phyloP scores from a whole-genome alignment of 2,329 filamentous ascomycete genomes.

The Rhytidhysteron rufulum region DNA sequence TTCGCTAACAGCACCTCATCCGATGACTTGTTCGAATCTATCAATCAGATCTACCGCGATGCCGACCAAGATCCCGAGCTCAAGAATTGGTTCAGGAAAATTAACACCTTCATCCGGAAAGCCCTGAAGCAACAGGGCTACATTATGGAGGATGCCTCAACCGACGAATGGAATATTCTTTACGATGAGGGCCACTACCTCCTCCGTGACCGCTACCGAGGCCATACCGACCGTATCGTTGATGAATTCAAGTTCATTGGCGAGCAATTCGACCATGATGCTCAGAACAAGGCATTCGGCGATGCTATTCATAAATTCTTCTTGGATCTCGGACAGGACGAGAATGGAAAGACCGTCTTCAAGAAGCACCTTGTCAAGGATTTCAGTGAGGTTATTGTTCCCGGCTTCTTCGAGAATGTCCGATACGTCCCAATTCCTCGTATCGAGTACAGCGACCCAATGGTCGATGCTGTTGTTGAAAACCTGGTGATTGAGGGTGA shows the following conservation, averaged over 20 bases:
- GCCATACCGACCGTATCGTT: slow-evolving; percentile 78
- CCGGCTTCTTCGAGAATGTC: slow-evolving; percentile 74
- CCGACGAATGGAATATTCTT: slow-evolving; percentile 75
- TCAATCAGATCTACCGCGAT: slow-evolving; percentile 81
- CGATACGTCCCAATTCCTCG: slow-evolving; percentile 90
- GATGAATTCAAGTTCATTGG: slow-evolving; percentile 89
- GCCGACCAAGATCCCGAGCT: slow-evolving; percentile 84
- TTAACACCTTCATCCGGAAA: slow-evolving; percentile 75
- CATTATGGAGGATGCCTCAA: slow-evolving; percentile 77
- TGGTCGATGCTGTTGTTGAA: slow-evolving; percentile 85
- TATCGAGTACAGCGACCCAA: slow-evolving; percentile 83
- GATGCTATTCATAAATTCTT: slow-evolving; percentile 79
- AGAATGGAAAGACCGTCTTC: slow-evolving; percentile 79
- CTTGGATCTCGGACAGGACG: slow-evolving; percentile 81
- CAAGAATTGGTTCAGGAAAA: slow-evolving; percentile 79
- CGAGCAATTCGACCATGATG: slow-evolving; percentile 84
- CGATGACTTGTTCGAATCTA: slow-evolving; percentile 78
- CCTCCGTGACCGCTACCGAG: slow-evolving; percentile 81
- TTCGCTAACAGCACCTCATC: slow-evolving; percentile 93
- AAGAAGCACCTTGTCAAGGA: slow-evolving; percentile 93
- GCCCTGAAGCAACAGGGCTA: slow-evolving; percentile 87
- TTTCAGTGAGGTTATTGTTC: slow-evolving; percentile 79
- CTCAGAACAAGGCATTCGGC: slow-evolving; percentile 78
- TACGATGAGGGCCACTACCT: slow-evolving; percentile 84
- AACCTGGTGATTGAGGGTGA: slow-evolving; percentile 94